Conservation (phyloP, 129 eudicot genomes). For the Centella asiatica region DNA sequence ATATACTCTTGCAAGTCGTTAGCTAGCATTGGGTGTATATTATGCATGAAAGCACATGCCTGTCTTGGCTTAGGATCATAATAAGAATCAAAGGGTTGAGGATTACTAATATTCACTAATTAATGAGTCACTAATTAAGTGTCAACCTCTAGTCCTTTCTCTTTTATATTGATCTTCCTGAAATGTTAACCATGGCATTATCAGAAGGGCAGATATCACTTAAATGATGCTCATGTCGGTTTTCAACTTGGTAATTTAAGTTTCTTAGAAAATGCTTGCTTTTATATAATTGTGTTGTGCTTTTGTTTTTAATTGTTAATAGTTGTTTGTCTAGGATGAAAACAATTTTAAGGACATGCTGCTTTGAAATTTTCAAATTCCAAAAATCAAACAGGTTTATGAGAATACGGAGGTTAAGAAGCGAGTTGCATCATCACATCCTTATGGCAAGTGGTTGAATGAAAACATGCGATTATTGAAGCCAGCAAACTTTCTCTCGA, state of each 20-base stretch:
- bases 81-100: too few species aligned
- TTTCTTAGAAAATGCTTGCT: background rate
- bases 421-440: slow-evolving; percentile 67
- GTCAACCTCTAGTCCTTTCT: background rate
- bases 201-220: background rate
- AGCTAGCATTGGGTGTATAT: too few species aligned
- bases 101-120: slow-evolving; percentile 1
- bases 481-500: slow-evolving; percentile 65
- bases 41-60: too few species aligned
- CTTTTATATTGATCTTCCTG: background rate
- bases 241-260: background rate
- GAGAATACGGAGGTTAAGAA: slow-evolving; percentile 98
- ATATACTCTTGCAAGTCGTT: too few species aligned
- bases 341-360: slow-evolving; percentile 6
- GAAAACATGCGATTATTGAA: slow-evolving; percentile 73
- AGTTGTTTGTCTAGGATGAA: background rate
- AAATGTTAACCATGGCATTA: too few species aligned
- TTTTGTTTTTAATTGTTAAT: background rate
- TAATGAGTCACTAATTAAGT: too few species aligned
- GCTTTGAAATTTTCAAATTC: slow-evolving; percentile 6
- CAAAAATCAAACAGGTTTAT: slow-evolving; percentile 50
- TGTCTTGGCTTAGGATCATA: too few species aligned
- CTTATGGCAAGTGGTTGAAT: slow-evolving; percentile 83
- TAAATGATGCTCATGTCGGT: background rate
- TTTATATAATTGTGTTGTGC: too few species aligned